Percentiles rank a stretch among this genome's conserved stretches.
Evolutionary conservation across 495 filamentous ascomycete genomes (phyloP).

Genomic region (Delitschia confertaspora): DNA sequence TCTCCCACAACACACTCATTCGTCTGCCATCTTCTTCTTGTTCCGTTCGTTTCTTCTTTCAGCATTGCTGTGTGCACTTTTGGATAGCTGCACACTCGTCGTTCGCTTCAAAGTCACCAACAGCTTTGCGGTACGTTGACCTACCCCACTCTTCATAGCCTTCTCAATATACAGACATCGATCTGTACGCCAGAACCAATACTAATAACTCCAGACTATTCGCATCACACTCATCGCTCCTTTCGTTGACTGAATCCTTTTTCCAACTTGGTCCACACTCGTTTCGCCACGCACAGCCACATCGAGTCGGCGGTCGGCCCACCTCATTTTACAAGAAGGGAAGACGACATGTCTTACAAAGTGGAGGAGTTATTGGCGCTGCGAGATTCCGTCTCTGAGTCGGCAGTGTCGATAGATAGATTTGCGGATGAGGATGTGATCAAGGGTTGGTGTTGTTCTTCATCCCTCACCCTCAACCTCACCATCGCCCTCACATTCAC

Average conservation of each 20-base stretch:
- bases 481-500: background rate
- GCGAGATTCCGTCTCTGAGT: conserved; percentile 31
- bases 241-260: conserved; percentile 7
- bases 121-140: conserved; percentile 17
- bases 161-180: no score
- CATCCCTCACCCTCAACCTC: background rate
- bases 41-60: conserved; percentile 23
- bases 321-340: conserved; percentile 2
- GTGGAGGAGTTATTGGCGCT: conserved; percentile 31
- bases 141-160: background rate
- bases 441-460: conserved; percentile 28
- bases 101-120: conserved; percentile 10
- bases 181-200: no score
- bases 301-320: background rate
- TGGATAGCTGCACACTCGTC: conserved; percentile 25
- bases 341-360: conserved; percentile 24
- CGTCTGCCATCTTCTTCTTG: conserved; percentile 27
- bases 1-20: conserved; percentile 22
- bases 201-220: conserved; percentile 17
- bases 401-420: conserved; percentile 43
- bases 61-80: conserved; percentile 24
- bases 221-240: conserved; percentile 23
- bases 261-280: conserved; percentile 3
- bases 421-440: conserved; percentile 71
- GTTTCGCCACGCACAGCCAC: background rate